phyloP scores from a whole-genome alignment of 495 filamentous ascomycete genomes.

The Penicillium daleae region DNA sequence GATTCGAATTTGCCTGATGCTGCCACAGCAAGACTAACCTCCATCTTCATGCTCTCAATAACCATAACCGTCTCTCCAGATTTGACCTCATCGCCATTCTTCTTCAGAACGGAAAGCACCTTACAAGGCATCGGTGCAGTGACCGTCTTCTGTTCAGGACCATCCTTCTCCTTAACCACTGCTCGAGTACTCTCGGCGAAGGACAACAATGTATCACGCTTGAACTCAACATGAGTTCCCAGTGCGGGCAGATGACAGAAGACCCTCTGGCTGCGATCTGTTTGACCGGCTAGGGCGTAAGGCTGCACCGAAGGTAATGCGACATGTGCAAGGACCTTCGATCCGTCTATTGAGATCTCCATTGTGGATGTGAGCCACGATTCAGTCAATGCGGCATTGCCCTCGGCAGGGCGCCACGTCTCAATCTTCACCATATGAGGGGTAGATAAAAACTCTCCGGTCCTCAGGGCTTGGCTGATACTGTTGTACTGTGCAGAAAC shows the following conservation, averaged over 20 bases:
- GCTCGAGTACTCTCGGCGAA: slow-evolving; percentile 67
- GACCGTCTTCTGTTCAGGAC: slow-evolving; percentile 69
- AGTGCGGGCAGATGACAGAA: slow-evolving; percentile 25
- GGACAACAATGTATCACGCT: slow-evolving; percentile 67
- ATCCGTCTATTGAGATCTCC: slow-evolving; percentile 20
- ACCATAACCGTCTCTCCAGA: slow-evolving; percentile 81
- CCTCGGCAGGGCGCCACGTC: slow-evolving; percentile 19
- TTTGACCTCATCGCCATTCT: slow-evolving; percentile 70
- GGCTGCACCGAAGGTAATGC: slow-evolving; percentile 62
- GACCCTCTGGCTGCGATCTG: slow-evolving; percentile 41
- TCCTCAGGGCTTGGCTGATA: slow-evolving; percentile 21
- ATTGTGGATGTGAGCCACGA: slow-evolving; percentile 20
- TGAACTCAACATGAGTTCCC: slow-evolving; percentile 62
- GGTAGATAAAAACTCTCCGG: background rate
- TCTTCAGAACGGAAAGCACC: slow-evolving; percentile 72
- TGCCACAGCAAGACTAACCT: slow-evolving; percentile 67
- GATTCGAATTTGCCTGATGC: slow-evolving; percentile 28
- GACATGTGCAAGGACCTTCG: slow-evolving; percentile 51
- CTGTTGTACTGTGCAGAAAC: slow-evolving; percentile 22
- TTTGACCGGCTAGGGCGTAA: slow-evolving; percentile 59
- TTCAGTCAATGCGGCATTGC: slow-evolving; percentile 11
- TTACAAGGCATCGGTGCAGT: slow-evolving; percentile 87
- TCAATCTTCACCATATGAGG: slow-evolving; percentile 10
- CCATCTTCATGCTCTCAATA: slow-evolving; percentile 98
- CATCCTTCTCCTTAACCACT: slow-evolving; percentile 69